Evolutionary conservation across 1,139 yeast species (phyloP).

Genomic region (Candida glucosophila): DNA sequence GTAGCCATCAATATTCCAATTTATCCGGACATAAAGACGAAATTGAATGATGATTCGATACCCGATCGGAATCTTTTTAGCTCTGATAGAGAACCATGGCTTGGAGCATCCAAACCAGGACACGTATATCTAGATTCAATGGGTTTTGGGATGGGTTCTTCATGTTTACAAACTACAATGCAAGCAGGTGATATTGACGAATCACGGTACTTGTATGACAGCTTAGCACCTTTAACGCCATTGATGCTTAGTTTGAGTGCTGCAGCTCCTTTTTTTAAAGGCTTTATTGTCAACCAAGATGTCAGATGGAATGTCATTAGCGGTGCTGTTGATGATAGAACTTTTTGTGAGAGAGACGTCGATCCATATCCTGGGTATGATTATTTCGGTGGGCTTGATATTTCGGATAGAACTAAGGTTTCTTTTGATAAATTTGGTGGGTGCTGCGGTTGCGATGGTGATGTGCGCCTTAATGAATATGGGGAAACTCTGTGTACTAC

Average conservation of each 20-base stretch:
- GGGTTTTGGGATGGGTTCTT: constrained; percentile 99
- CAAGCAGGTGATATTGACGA: constrained; percentile 71
- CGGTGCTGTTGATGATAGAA: constrained; percentile 90
- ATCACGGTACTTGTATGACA: constrained; percentile 78
- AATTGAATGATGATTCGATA: constrained; percentile 62
- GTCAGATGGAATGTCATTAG: constrained; percentile 96
- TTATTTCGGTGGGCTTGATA: constrained; percentile 34
- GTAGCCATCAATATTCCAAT: constrained; percentile 88
- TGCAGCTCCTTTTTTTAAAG: constrained; percentile 90
- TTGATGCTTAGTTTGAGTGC: constrained; percentile 74
- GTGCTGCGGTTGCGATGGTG: constrained; percentile 33
- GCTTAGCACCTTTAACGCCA: constrained; percentile 82
- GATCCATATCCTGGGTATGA: constrained; percentile 43
- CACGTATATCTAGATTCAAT: constrained; percentile 93
- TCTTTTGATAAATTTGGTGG: constrained; percentile 26
- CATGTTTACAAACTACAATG: constrained; percentile 89
- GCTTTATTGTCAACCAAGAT: constrained; percentile 87
- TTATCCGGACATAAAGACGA: constrained; percentile 64
- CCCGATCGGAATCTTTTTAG: constrained; percentile 55
- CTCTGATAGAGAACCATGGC: constrained; percentile 60
- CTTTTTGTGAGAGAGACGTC: constrained; percentile 68
- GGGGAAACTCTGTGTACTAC: constrained; percentile 20
- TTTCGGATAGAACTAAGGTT: constrained; percentile 14
- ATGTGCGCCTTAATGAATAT: constrained; percentile 37
- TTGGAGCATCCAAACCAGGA: constrained; percentile 73